These are phyloP conservation scores for Mucor saturninus DNA, from an alignment of 371 early-diverging fungal genomes.

Conservation along the genomic window DNA sequence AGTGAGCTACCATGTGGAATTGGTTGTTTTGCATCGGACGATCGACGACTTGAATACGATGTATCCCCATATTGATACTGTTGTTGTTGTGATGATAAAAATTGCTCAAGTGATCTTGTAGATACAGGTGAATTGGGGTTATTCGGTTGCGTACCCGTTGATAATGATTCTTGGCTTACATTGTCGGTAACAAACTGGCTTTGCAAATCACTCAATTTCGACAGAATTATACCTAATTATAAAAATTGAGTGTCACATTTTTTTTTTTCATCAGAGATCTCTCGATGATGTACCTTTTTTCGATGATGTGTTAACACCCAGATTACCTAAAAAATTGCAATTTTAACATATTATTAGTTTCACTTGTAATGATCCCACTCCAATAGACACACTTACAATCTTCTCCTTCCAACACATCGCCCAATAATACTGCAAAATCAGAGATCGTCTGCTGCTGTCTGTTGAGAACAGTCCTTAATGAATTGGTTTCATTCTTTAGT, in stretches of 20 bases:
- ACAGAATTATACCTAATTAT: constrained; percentile 14
- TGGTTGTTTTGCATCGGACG: background rate
- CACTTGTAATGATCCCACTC: background rate
- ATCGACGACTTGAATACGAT: background rate
- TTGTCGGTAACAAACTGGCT: background rate
- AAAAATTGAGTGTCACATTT: background rate
- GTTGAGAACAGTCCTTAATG: constrained; percentile 12
- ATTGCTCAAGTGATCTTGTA: background rate
- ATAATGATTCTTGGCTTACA: background rate
- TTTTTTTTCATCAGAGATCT: background rate
- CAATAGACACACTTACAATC: background rate
- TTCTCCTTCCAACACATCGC: constrained; percentile 12
- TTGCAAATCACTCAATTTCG: constrained; percentile 16
- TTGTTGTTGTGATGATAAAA: background rate
- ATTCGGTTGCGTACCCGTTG: background rate
- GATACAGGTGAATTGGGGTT: background rate
- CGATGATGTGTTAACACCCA: background rate
- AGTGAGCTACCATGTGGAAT: constrained; percentile 3
- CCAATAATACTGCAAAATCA: constrained; percentile 14
- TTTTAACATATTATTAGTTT: background rate
- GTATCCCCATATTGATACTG: background rate
- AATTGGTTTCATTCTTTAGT: constrained; percentile 24
- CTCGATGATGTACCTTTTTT: constrained; percentile 11
- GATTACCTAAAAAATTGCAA: background rate
- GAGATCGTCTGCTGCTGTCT: constrained; percentile 27